Conservation (phyloP, 2,329 filamentous ascomycete genomes). For the Neonectria sp. region DNA sequence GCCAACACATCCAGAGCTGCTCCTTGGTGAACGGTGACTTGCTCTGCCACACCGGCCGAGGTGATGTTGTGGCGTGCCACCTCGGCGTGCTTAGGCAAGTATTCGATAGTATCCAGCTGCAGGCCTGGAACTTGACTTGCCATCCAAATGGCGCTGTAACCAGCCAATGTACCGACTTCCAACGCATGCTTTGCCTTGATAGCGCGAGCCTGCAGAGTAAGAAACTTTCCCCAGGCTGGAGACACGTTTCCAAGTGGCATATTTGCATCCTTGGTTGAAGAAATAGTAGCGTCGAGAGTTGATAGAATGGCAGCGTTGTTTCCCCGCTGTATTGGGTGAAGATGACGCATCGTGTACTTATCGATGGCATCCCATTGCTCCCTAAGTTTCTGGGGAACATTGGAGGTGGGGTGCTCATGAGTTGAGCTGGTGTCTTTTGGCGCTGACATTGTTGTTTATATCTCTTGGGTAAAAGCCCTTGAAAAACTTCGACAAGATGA, state of each 20-base stretch:
- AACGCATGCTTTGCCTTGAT: slow-evolving; percentile 17
- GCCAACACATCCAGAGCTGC: slow-evolving; percentile 16
- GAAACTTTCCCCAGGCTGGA: slow-evolving; percentile 20
- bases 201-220: slow-evolving; percentile 15
- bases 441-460: not conserved
- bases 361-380: not conserved
- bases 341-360: not conserved
- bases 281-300: not conserved
- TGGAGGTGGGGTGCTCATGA: not conserved
- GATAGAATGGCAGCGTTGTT: not conserved
- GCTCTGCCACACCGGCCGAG: slow-evolving; percentile 2
- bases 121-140: slow-evolving; percentile 2
- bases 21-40: slow-evolving; percentile 9
- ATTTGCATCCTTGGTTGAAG: not conserved
- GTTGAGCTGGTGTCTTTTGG: not conserved
- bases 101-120: slow-evolving; percentile 16
- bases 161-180: slow-evolving; percentile 22
- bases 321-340: not conserved
- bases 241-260: slow-evolving; percentile 23
- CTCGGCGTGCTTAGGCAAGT: slow-evolving; percentile 14
- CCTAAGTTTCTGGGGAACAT: not conserved
- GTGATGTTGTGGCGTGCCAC: slow-evolving; percentile 16
- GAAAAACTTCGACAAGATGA: too few relatives aligned
- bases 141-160: slow-evolving; percentile 26
- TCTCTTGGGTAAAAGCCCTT: too few relatives aligned